Percentiles rank a stretch among this genome's conserved stretches.
Conservation (phyloP, 2,329 filamentous ascomycete species). For the Chaetomium strumarium region DNA sequence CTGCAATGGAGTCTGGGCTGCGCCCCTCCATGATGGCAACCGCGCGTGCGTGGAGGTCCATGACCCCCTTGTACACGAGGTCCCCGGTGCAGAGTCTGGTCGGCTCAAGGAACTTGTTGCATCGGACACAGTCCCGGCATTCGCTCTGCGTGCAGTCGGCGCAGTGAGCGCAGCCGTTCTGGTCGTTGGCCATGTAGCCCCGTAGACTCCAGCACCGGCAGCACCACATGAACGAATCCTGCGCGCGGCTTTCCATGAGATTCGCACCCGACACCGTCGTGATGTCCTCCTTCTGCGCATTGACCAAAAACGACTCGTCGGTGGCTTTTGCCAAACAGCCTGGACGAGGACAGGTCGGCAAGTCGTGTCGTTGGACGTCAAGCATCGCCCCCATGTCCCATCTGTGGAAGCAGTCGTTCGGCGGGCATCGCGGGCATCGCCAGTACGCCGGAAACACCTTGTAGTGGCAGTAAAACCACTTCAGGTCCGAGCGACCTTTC, state of each 20-base stretch:
- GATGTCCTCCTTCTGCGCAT: constrained; percentile 1
- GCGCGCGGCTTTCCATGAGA: not conserved
- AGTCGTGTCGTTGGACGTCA: not conserved
- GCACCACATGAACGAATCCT: constrained; percentile 4
- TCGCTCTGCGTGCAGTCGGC: not conserved
- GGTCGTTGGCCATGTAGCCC: not conserved
- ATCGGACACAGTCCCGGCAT: not conserved
- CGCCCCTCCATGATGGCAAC: not conserved
- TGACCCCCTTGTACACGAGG: not conserved
- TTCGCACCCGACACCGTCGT: not conserved
- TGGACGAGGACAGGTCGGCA: not conserved
- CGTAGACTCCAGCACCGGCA: not conserved
- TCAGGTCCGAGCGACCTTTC: not conserved
- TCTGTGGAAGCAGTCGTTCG: not conserved
- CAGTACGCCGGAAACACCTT: constrained; percentile 1
- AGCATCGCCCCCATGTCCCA: not conserved
- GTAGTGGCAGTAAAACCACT: not conserved
- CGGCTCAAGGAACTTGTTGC: constrained; percentile 2
- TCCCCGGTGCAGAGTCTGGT: not conserved
- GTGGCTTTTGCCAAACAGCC: not conserved
- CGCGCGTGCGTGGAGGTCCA: not conserved
- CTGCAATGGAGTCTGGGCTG: not conserved
- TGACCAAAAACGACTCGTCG: not conserved
- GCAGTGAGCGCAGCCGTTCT: not conserved
- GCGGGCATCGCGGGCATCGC: not conserved